Percentiles rank a stretch among this genome's conserved stretches.
phyloP scores from a whole-genome alignment of 2,329 filamentous ascomycete species.

The Grosmannia penicillata region DNA sequence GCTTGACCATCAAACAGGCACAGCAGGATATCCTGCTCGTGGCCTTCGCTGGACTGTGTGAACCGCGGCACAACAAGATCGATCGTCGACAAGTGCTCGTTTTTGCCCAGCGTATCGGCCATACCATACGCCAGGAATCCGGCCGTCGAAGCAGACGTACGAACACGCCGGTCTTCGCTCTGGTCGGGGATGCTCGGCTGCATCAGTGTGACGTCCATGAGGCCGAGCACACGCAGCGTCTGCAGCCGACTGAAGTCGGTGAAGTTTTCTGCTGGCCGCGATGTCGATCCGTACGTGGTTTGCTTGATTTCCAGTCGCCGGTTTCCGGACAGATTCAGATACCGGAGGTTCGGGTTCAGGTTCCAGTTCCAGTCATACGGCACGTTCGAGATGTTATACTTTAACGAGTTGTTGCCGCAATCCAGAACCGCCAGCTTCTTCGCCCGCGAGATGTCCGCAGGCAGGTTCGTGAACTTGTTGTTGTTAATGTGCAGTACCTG shows the following conservation, averaged over 20 bases:
- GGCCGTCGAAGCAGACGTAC: conserved; percentile 90
- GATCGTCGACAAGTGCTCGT: conserved; percentile 88
- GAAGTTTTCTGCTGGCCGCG: conserved; percentile 43
- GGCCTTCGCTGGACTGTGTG: conserved; percentile 39
- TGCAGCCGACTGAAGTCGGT: conserved; percentile 80
- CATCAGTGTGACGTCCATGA: conserved; percentile 97
- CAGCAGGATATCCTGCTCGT: conserved; percentile 76
- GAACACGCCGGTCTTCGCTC: conserved; percentile 83
- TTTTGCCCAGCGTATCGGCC: conserved; percentile 86
- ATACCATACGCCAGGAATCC: conserved; percentile 90
- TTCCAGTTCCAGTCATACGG: conserved; percentile 99
- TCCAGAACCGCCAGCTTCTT: conserved; percentile 85
- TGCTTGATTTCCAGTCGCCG: conserved; percentile 85
- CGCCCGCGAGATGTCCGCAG: conserved; percentile 87
- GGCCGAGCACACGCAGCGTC: conserved; percentile 73
- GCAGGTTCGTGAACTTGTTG: conserved; percentile 94
- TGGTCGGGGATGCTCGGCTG: conserved; percentile 89
- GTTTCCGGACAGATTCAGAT: conserved; percentile 92
- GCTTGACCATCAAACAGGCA: conserved; percentile 94
- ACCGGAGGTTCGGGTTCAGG: conserved; percentile 86
- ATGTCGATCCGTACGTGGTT: conserved; percentile 32
- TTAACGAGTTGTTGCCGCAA: conserved; percentile 85
- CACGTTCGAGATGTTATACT: conserved; percentile 98
- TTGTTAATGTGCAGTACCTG: conserved; percentile 90
- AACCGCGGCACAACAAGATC: conserved; percentile 91